Conservation (phyloP, 1,284 basidiomycete genomes). For the Irpex sp. region DNA sequence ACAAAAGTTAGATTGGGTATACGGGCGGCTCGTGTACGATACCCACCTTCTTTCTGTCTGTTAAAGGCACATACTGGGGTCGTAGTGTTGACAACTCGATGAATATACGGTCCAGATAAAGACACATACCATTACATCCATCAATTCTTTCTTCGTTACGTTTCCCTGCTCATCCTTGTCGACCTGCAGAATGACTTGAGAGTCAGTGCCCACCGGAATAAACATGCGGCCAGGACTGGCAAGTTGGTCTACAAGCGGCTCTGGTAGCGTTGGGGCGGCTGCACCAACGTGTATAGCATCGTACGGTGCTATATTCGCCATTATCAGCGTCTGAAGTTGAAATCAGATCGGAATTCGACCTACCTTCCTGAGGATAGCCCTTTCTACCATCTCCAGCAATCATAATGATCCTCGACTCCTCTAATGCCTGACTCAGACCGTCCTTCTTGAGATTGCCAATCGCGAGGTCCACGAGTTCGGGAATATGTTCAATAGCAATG, state of each 20-base stretch:
- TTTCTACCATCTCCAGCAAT: slow-evolving; percentile 79
- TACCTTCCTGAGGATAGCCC: slow-evolving; percentile 37
- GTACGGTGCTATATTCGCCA: slow-evolving; percentile 58
- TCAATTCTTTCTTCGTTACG: slow-evolving; percentile 66
- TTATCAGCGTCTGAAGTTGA: neutral
- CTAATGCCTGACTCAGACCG: slow-evolving; percentile 54
- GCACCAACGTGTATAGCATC: slow-evolving; percentile 95
- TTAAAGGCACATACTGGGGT: slow-evolving; percentile 31
- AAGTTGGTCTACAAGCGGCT: slow-evolving; percentile 76
- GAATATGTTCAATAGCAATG: slow-evolving; percentile 91
- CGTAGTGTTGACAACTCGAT: neutral
- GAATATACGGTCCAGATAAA: slow-evolving; percentile 5
- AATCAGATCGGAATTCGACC: neutral
- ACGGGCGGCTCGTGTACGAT: no score
- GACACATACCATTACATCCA: slow-evolving; percentile 74
- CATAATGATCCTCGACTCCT: slow-evolving; percentile 55
- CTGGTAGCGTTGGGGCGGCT: slow-evolving; percentile 77
- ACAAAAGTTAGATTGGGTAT: neutral
- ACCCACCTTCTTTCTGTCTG: slow-evolving; percentile 21
- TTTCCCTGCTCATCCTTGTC: slow-evolving; percentile 79
- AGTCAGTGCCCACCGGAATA: slow-evolving; percentile 77
- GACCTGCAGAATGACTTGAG: slow-evolving; percentile 60
- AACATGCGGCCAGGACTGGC: slow-evolving; percentile 88
- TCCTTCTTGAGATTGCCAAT: slow-evolving; percentile 67
- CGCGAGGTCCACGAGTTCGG: slow-evolving; percentile 72